These are phyloP conservation scores for Cucurbita pepo DNA, from an alignment of 306 rosid genomes.

Conservation along the genomic window DNA sequence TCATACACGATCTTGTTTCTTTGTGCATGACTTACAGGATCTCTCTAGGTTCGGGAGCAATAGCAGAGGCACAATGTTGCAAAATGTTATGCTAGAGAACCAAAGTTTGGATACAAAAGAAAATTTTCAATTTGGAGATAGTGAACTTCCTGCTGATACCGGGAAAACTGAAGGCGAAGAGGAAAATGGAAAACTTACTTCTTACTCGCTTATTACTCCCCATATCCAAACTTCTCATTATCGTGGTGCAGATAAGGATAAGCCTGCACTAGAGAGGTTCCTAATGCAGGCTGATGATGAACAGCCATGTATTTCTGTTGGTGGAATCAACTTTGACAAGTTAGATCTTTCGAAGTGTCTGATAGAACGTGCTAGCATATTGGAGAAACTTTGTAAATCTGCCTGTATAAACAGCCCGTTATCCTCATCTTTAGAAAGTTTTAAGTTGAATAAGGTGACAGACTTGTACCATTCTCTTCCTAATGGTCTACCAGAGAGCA, in stretches of 20 bases:
- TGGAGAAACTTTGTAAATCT: slow-evolving; percentile 45
- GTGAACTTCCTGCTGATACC: slow-evolving; percentile 10
- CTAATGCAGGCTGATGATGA: slow-evolving; percentile 39
- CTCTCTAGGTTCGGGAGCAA: background rate
- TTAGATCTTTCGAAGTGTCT: slow-evolving; percentile 23
- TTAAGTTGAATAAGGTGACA: slow-evolving; percentile 19
- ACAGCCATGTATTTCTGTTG: slow-evolving; percentile 24
- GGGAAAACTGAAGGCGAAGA: slow-evolving; percentile 25
- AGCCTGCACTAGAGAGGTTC: slow-evolving; percentile 68
- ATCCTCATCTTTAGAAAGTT: slow-evolving; percentile 31
- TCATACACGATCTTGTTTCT: background rate
- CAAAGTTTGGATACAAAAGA: slow-evolving; percentile 13
- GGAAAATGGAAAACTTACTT: slow-evolving; percentile 4
- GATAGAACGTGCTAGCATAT: slow-evolving; percentile 29
- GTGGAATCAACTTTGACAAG: slow-evolving; percentile 30
- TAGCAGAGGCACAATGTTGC: background rate
- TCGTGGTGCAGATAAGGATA: slow-evolving; percentile 23
- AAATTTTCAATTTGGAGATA: slow-evolving; percentile 12
- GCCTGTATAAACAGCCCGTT: slow-evolving; percentile 41
- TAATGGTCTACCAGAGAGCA: slow-evolving; percentile 52
- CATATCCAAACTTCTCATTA: slow-evolving; percentile 19
- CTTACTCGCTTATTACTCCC: slow-evolving; percentile 22
- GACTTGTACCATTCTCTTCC: slow-evolving; percentile 39
- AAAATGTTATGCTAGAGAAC: slow-evolving; percentile 17
- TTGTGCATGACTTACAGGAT: background rate